Base-by-base conservation (phyloP, 73 alveolate species). In the Diophrys sp. region DNA sequence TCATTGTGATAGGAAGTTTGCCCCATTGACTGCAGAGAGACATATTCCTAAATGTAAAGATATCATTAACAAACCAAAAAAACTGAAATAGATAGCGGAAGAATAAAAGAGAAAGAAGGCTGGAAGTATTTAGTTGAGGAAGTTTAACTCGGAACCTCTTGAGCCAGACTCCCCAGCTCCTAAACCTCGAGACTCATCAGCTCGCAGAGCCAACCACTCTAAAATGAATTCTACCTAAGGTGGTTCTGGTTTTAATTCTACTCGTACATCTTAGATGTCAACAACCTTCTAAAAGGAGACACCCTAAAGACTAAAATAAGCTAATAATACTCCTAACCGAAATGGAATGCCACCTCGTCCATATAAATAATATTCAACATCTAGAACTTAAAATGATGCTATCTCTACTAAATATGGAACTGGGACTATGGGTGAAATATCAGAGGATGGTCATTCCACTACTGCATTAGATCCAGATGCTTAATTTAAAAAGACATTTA, bases 1-100 rank as follows among this genome's bases (percentile, higher is more conserved):
- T 5, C 74, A 78, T 62, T 89, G 95, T 33, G 33, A 0, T 2
- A 83, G 95, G 67, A 83, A 77, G 33, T 88, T 77, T 66, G 86
- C 81, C n/a, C 89, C 88, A 1, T 28, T 53, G 70, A 78, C 29
- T 11, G 95, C 95, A 25, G 91, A 83, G 27, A 88, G 91, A 55
- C 95, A 88, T 55, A 88, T 88, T 25, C 88, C 91, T 1, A 88
- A 83, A 56, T 88, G 95, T 76, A 78, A 75, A 54, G 79, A 88
- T 55, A 88, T 73, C 23, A 28, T 88, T 33, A 57, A 83, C 56
- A 82, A 78, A 78, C 95, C 95, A 2, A 88, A 88, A 71, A 89
- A 89, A 5, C 44, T 31, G 54, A 68, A 28, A 2, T 29, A 23
- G 24, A 68, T n/a, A 28, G 18, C 24, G 54, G 75, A 68, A 25